Base-by-base conservation (phyloP, 176 grass and related monocot species). In the Pontederia paniculata region DNA sequence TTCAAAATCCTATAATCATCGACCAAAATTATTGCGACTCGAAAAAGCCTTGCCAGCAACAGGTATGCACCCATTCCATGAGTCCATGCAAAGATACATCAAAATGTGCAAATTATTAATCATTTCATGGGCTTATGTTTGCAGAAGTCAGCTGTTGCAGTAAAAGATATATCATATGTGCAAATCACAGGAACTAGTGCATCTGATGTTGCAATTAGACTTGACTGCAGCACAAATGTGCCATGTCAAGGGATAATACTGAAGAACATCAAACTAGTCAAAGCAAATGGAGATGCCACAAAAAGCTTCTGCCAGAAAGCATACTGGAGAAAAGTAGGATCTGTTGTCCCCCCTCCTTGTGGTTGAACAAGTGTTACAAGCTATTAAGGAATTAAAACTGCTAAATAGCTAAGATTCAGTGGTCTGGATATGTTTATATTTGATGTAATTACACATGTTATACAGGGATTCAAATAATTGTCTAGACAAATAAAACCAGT, bases 1-100 rank as follows among this genome's bases (percentile, higher is more conserved):
- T 87, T 0, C 3, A 63, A n/a, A 82, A 82, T 17, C 83, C 83
- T 0, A 87, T 87, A 12, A 71, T 82, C 21, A 82, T 87, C 43
- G 74, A 86, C 4, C 83, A 86, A 21, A 58, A 63, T 71, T 86
- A 82, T 31, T 86, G 83, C 1, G 83, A 82, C 43, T 48, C 50
- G 0, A 41, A 43, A 1, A 70, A 1, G 12, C 69, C 74, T 9
- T 81, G 78, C 49, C 50, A 67, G 15, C n/a, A 0, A 41, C 45
- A 79, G 79, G 79, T 79, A 66, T 37, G 28, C 28, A 37, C 28
- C 28, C 28, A 1, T n/a, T 37, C 28, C 28, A 37, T 6, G n/a
- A n/a, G 28, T 37, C 28, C 9, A 48, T 31, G 25, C 25, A 31
- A 31, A 31, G 25, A 31, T 42, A n/a, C n/a, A n/a, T n/a, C n/a